Percentiles rank a stretch among this genome's conserved stretches.
These are phyloP conservation scores for Hypocreales sp. DNA, from an alignment of 2,329 filamentous ascomycete species.

Conservation along the genomic window DNA sequence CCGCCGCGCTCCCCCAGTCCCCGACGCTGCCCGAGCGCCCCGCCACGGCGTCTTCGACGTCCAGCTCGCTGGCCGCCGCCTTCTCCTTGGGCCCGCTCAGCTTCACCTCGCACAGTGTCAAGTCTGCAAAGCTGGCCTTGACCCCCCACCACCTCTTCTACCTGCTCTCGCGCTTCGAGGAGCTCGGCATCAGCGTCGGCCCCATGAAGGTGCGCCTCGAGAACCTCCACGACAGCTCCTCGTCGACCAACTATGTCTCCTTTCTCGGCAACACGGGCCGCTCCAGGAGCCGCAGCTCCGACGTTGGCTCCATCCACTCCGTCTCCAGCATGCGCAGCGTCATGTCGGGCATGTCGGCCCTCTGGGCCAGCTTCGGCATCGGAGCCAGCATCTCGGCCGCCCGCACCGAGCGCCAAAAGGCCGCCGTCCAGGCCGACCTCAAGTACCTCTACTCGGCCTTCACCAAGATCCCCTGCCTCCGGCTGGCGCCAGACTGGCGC, in stretches of 20 bases:
- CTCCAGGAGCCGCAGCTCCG: conserved; percentile 62
- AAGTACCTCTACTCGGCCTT: conserved; percentile 97
- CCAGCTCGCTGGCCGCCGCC: conserved; percentile 64
- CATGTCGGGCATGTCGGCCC: conserved; percentile 87
- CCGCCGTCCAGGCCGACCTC: conserved; percentile 68
- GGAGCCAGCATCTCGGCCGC: conserved; percentile 64
- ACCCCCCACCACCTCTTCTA: conserved; percentile 97
- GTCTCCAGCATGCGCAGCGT: conserved; percentile 94
- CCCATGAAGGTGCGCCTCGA: conserved; percentile 94
- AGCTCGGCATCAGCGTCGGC: conserved; percentile 76
- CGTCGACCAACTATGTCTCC: conserved; percentile 86
- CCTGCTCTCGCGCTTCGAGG: conserved; percentile 86
- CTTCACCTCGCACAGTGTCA: conserved; percentile 72
- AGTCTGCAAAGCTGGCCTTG: conserved; percentile 80
- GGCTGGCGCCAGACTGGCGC: conserved; percentile 82
- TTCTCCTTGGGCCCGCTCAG: conserved; percentile 74
- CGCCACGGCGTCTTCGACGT: conserved; percentile 46
- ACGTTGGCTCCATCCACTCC: conserved; percentile 84
- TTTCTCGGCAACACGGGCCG: conserved; percentile 71
- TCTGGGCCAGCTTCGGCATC: conserved; percentile 82
- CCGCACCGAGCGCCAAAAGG: conserved; percentile 81
- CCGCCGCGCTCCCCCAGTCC: conserved; percentile 37
- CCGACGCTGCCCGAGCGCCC: conserved; percentile 46
- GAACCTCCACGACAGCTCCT: conserved; percentile 78
- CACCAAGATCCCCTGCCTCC: conserved; percentile 90